These are phyloP conservation scores for Leucoagaricus sp. DNA, from an alignment of 1,284 basidiomycete genomes.

Conservation along the genomic window DNA sequence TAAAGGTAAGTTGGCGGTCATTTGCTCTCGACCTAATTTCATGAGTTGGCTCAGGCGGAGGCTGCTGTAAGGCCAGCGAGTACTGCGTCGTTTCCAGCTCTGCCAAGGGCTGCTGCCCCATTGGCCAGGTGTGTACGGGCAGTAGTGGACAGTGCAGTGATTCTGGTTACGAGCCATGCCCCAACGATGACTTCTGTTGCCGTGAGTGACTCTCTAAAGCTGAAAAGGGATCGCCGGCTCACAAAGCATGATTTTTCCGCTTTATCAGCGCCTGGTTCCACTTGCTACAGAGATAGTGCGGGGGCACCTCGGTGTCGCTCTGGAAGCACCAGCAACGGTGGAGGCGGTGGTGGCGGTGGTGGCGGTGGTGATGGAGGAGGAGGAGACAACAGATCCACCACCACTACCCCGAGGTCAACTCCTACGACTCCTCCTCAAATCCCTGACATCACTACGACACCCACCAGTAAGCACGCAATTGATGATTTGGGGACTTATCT, in stretches of 20 bases:
- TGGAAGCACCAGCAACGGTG: not conserved
- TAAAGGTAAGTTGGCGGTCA: not conserved
- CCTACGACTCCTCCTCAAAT: not conserved
- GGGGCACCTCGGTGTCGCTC: not conserved
- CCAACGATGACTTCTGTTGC: constrained; percentile 15
- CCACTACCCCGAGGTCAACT: not conserved
- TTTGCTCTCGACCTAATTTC: not conserved
- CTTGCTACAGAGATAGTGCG: not conserved
- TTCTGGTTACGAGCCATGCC: constrained; percentile 7
- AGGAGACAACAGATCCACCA: not conserved
- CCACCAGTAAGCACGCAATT: not conserved
- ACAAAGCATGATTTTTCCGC: not conserved
- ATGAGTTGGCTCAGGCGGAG: constrained; percentile 1
- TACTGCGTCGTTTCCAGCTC: constrained; percentile 5
- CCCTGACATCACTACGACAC: not conserved
- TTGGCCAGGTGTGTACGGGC: constrained; percentile 12
- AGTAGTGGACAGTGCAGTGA: not conserved
- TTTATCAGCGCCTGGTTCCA: not conserved
- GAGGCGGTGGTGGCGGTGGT: not conserved
- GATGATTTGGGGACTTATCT: no score
- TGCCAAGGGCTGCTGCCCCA: constrained; percentile 15
- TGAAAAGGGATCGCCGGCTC: no score
- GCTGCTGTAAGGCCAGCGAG: constrained; percentile 8
- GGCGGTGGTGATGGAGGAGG: not conserved
- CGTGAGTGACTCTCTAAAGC: constrained; percentile 8